Conservation (phyloP, 2,329 filamentous ascomycete species). For the Penicillium psychrosexuale region DNA sequence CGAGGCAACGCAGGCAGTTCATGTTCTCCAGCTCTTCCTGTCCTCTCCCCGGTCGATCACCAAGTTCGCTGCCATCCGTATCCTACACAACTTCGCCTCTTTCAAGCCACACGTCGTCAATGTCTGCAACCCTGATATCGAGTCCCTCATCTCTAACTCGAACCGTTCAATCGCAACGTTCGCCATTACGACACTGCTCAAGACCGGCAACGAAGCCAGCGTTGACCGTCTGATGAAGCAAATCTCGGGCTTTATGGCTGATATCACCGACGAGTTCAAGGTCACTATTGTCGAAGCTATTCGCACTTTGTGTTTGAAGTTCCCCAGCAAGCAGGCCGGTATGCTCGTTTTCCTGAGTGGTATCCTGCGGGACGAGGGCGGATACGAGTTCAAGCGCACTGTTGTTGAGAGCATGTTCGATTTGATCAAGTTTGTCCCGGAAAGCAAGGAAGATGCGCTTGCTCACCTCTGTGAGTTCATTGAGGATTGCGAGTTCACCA, state of each 20-base stretch:
- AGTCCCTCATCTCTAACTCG: constrained; percentile 91
- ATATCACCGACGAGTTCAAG: constrained; percentile 99
- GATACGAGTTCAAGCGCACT: constrained; percentile 96
- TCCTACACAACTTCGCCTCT: constrained; percentile 91
- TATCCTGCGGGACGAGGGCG: constrained; percentile 94
- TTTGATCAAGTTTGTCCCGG: constrained; percentile 96
- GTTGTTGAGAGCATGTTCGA: constrained; percentile 99
- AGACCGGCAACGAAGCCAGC: constrained; percentile 96
- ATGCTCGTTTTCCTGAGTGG: constrained; percentile 97
- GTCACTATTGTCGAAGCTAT: constrained; percentile 99
- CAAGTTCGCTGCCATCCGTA: constrained; percentile 95
- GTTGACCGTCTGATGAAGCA: constrained; percentile 98
- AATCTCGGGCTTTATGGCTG: constrained; percentile 96
- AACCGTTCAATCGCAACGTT: constrained; percentile 98
- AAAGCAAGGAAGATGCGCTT: constrained; percentile 72
- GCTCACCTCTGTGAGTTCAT: constrained; percentile 98
- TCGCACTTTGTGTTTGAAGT: constrained; percentile 92
- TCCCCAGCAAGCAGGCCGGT: constrained; percentile 94
- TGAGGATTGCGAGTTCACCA: constrained; percentile 98
- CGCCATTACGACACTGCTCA: constrained; percentile 94
- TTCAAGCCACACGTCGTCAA: constrained; percentile 94
- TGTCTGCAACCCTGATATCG: constrained; percentile 94
- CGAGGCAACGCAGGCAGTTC: constrained; percentile 87
- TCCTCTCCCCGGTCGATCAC: constrained; percentile 92
- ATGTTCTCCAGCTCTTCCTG: constrained; percentile 93